Percentiles rank a stretch among this genome's conserved stretches.
Evolutionary conservation across 805 yeast species (phyloP).

Genomic region (Candida tibetensis): DNA sequence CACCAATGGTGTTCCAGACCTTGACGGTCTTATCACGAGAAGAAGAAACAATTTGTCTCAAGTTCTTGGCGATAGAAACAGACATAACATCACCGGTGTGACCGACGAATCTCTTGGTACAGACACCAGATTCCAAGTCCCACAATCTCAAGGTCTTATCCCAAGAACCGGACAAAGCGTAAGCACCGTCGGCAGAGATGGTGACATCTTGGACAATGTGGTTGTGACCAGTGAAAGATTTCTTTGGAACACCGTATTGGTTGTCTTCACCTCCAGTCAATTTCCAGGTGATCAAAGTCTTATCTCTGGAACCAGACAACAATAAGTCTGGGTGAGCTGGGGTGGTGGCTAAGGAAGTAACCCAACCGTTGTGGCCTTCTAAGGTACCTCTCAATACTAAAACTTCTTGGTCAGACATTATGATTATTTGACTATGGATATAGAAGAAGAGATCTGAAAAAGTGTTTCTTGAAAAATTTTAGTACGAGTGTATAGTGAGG

Average conservation of each 20-base stretch:
- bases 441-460: conserved; percentile 1
- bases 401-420: conserved; percentile 88
- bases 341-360: conserved; percentile 96
- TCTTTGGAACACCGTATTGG: conserved; percentile 97
- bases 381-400: conserved; percentile 99
- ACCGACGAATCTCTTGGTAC: conserved; percentile 93
- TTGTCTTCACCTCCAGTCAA: conserved; percentile 88
- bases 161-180: conserved; percentile 99
- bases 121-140: conserved; percentile 93
- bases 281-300: conserved; percentile 97
- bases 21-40: conserved; percentile 98
- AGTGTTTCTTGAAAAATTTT: conserved; percentile 8
- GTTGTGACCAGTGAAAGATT: conserved; percentile 96
- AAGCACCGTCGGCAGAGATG: conserved; percentile 96
- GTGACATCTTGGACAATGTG: conserved; percentile 98
- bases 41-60: conserved; percentile 97
- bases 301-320: conserved; percentile 98
- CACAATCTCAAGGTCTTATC: conserved; percentile 98
- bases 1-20: conserved; percentile 99
- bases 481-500: too few relatives aligned
- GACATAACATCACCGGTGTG: conserved; percentile 97
- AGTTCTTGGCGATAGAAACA: conserved; percentile 92
- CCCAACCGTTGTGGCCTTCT: conserved; percentile 88
- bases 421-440: conserved; percentile 10
- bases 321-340: conserved; percentile 97